Evolutionary conservation across 805 yeast genomes (phyloP).

Genomic region (Ogataea philodendri): DNA sequence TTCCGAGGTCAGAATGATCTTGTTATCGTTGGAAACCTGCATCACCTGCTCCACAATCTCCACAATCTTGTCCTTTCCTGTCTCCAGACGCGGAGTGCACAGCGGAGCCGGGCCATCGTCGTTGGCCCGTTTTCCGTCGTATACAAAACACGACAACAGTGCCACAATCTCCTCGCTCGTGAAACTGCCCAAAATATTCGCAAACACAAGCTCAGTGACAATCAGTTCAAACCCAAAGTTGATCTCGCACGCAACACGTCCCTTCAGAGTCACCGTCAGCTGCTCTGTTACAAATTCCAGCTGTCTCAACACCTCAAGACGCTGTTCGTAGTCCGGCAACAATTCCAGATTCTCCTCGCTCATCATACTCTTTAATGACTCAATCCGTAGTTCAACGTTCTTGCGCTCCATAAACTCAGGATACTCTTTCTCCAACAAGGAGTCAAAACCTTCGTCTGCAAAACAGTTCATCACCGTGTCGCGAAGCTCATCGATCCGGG

Average conservation of each 20-base stretch:
- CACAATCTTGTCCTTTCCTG: constrained; percentile 63
- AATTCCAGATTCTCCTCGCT: constrained; percentile 88
- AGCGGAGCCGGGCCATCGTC: constrained; percentile 49
- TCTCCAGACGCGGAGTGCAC: constrained; percentile 75
- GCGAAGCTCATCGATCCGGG: constrained; percentile 37
- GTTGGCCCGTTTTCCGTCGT: constrained; percentile 73
- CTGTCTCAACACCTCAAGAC: constrained; percentile 73
- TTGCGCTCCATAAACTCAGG: constrained; percentile 43
- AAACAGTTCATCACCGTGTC: constrained; percentile 24
- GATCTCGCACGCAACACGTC: constrained; percentile 90
- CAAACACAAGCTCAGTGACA: constrained; percentile 83
- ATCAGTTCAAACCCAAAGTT: constrained; percentile 90
- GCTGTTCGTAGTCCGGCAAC: constrained; percentile 90
- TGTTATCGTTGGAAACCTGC: constrained; percentile 59
- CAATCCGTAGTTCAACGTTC: constrained; percentile 49
- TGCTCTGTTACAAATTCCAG: constrained; percentile 75
- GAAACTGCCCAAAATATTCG: constrained; percentile 88
- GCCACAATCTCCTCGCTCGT: constrained; percentile 98
- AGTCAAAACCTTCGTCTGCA: constrained; percentile 26
- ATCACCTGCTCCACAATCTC: constrained; percentile 67
- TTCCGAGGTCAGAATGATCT: constrained; percentile 75
- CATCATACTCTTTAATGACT: constrained; percentile 54
- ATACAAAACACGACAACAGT: constrained; percentile 83
- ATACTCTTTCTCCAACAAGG: constrained; percentile 20
- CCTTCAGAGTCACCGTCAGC: constrained; percentile 78